A percentile compares a stretch with the other conserved stretches of the same genome.
Conservation (phyloP, 495 filamentous ascomycete species). For the Parathielavia hyrcaniae region DNA sequence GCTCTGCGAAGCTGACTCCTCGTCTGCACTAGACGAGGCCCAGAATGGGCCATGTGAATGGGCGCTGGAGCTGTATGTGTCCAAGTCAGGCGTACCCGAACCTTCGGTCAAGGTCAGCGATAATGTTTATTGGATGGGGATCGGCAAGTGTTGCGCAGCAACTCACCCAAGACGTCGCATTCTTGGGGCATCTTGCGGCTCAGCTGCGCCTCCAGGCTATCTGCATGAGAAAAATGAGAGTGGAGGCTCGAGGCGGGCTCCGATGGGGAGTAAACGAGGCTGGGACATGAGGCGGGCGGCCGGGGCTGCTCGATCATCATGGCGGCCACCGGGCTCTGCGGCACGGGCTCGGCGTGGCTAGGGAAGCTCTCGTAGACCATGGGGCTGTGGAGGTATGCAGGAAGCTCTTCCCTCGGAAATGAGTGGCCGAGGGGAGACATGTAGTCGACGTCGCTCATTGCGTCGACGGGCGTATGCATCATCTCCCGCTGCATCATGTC, state of each 20-base stretch:
- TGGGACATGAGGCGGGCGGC: conserved; percentile 48
- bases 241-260: conserved; percentile 45
- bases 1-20: conserved; percentile 36
- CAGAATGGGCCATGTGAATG: conserved; percentile 41
- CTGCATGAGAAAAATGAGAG: conserved; percentile 38
- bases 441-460: conserved; percentile 51
- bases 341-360: conserved; percentile 40
- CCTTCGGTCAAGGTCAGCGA: conserved; percentile 15
- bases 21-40: conserved; percentile 38
- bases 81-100: conserved; percentile 42
- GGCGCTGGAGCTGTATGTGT: conserved; percentile 42
- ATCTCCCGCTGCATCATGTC: conserved; percentile 42
- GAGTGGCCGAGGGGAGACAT: conserved; percentile 47
- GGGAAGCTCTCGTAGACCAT: conserved; percentile 47
- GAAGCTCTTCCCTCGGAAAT: conserved; percentile 46
- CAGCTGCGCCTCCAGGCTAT: conserved; percentile 42
- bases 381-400: conserved; percentile 47
- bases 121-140: conserved; percentile 5
- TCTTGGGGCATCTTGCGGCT: conserved; percentile 42
- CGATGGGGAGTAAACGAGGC: conserved; percentile 44
- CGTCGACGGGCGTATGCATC: conserved; percentile 45
- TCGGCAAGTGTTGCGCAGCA: conserved; percentile 7
- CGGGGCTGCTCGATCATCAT: conserved; percentile 48
- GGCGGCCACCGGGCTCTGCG: conserved; percentile 47
- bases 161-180: conserved; percentile 43